Evolutionary conservation across 1,284 basidiomycete species (phyloP).

Genomic region (Ganoderma leucocontextum): DNA sequence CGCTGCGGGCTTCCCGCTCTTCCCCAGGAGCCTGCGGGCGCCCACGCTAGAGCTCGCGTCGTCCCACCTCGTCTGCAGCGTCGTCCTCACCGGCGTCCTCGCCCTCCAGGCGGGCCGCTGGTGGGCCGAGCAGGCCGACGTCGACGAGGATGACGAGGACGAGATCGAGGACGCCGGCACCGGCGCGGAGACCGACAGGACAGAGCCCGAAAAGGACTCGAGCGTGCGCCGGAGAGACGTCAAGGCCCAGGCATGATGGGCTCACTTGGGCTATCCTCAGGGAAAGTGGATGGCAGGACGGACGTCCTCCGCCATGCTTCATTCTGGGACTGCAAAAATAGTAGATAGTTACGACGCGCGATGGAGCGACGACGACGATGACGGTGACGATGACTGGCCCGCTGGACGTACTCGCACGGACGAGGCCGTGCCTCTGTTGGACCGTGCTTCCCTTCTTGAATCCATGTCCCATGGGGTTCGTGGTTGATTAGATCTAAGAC

Average conservation of each 20-base stretch:
- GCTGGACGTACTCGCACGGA: constrained; percentile 8
- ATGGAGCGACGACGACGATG: constrained; percentile 17
- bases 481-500: constrained; percentile 5
- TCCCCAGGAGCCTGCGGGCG: constrained; percentile 54
- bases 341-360: constrained; percentile 20
- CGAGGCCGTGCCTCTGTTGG: constrained; percentile 1
- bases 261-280: background rate
- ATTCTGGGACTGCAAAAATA: constrained; percentile 18
- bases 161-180: constrained; percentile 17
- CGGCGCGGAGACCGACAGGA: constrained; percentile 27
- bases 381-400: constrained; percentile 11
- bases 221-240: constrained; percentile 21
- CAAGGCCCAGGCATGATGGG: constrained; percentile 18
- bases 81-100: constrained; percentile 82
- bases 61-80: constrained; percentile 82
- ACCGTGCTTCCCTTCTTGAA: background rate
- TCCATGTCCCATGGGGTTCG: background rate
- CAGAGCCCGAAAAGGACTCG: constrained; percentile 19
- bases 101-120: constrained; percentile 81
- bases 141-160: constrained; percentile 39
- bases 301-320: background rate
- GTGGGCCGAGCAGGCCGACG: constrained; percentile 78
- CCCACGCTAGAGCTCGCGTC: constrained; percentile 80
- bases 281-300: background rate
- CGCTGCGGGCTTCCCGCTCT: constrained; percentile 32